phyloP scores from a whole-genome alignment of 768 basidiomycete species.

The Russula vinacea region DNA sequence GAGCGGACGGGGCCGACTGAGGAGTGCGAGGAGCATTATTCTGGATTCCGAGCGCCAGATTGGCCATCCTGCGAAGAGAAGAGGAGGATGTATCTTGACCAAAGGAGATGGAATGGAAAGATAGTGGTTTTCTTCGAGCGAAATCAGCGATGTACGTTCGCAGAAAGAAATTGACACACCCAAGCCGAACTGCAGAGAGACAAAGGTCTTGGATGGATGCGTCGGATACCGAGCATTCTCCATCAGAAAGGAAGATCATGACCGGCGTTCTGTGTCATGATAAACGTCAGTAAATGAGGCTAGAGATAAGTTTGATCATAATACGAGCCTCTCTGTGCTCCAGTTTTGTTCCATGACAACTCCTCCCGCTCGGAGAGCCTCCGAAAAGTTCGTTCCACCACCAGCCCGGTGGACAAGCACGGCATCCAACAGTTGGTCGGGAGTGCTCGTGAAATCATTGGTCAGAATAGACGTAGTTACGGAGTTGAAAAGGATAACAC shows the following conservation, averaged over 20 bases:
- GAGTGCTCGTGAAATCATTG: constrained; percentile 48
- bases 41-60: constrained; percentile 49
- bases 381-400: constrained; percentile 46
- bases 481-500: constrained; percentile 48
- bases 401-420: constrained; percentile 38
- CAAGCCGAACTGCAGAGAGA: constrained; percentile 43
- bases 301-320: background rate
- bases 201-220: constrained; percentile 42
- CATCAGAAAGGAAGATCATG: constrained; percentile 58
- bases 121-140: constrained; percentile 46
- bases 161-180: constrained; percentile 35
- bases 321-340: constrained; percentile 48
- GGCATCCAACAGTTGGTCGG: constrained; percentile 43
- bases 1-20: background rate
- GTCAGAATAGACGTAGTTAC: constrained; percentile 32
- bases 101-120: constrained; percentile 58
- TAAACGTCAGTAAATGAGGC: background rate
- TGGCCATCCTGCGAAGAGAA: constrained; percentile 48
- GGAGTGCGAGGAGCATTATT: constrained; percentile 44
- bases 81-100: constrained; percentile 38
- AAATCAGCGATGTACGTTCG: background rate
- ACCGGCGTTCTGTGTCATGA: constrained; percentile 43
- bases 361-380: constrained; percentile 42
- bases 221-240: constrained; percentile 48
- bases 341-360: constrained; percentile 45